phyloP scores from a whole-genome alignment of 192 early-diverging fungal species.

The Umbelopsis sp. region DNA sequence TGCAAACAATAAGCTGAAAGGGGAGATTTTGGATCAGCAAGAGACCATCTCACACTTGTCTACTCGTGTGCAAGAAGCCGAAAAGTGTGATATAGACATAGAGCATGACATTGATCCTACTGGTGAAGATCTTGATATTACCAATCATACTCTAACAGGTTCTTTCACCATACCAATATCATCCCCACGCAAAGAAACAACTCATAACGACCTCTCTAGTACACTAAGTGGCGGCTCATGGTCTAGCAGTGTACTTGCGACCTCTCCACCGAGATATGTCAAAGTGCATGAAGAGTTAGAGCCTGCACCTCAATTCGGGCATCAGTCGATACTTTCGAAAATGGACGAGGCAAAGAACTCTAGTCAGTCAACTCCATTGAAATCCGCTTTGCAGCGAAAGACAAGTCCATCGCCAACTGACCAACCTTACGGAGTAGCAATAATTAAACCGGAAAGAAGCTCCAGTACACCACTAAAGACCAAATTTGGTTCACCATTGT shows the following conservation, averaged over 20 bases:
- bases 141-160: not conserved
- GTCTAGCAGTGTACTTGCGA: constrained; percentile 2
- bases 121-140: not conserved
- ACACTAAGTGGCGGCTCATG: constrained; percentile 4
- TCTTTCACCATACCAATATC: not conserved
- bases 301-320: not conserved
- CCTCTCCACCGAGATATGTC: not conserved
- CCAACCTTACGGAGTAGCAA: not conserved
- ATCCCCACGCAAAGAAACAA: not conserved
- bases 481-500: constrained; percentile 14
- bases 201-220: not conserved
- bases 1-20: constrained; percentile 55
- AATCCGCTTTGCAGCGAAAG: not conserved
- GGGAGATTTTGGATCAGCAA: constrained; percentile 43
- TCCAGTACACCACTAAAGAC: not conserved
- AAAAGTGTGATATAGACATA: not conserved
- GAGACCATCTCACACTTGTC: constrained; percentile 2
- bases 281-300: not conserved
- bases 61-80: constrained; percentile 47
- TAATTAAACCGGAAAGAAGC: not conserved
- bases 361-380: not conserved
- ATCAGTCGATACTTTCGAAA: not conserved
- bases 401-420: not conserved
- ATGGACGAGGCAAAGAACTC: not conserved
- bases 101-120: not conserved